Evolutionary conservation across 768 basidiomycete species (phyloP).

Genomic region (Serendipita sp.): DNA sequence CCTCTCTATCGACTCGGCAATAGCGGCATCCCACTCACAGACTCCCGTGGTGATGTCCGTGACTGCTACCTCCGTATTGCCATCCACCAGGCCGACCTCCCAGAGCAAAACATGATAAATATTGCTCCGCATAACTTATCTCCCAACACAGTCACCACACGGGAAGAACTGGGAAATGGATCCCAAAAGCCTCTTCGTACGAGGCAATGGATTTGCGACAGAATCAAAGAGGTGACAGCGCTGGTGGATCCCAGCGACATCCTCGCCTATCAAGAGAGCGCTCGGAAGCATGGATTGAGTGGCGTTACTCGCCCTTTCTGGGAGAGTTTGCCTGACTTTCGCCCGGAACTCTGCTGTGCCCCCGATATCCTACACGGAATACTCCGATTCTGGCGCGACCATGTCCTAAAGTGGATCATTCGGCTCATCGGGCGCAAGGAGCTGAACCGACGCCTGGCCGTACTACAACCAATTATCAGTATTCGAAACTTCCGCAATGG

Average conservation of each 20-base stretch:
- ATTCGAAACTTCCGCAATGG: constrained; percentile 26
- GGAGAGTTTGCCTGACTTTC: not conserved
- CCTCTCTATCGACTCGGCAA: constrained; percentile 12
- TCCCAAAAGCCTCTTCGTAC: not conserved
- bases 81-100: not conserved
- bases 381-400: constrained; percentile 18
- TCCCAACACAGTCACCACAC: not conserved
- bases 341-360: not conserved
- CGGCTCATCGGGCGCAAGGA: constrained; percentile 19
- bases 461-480: constrained; percentile 24
- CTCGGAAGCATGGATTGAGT: not conserved
- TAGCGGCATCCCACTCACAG: constrained; percentile 8
- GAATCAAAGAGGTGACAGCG: not conserved
- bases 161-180: not conserved
- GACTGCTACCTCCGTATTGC: not conserved
- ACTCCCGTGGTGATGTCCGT: not conserved
- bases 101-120: not conserved
- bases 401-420: constrained; percentile 27
- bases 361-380: not conserved
- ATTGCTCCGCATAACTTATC: not conserved
- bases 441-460: constrained; percentile 23
- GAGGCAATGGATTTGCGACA: not conserved
- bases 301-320: not conserved
- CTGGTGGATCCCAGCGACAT: not conserved
- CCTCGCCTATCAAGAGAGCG: not conserved